Conservation (phyloP, 768 basidiomycete species). For the Calocybe indica region DNA sequence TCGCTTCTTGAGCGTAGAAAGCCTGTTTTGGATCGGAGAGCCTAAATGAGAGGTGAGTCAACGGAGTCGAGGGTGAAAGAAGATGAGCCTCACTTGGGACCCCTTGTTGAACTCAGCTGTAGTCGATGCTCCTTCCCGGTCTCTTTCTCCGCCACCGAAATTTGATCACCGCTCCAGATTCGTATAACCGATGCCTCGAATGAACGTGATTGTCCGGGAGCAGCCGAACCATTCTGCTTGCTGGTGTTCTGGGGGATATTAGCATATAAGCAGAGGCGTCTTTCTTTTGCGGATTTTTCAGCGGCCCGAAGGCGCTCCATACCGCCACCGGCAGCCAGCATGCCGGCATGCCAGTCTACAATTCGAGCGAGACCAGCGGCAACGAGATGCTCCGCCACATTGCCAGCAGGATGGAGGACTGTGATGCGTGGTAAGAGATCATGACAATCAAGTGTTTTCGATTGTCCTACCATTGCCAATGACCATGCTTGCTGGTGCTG, state of each 20-base stretch:
- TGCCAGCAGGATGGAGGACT: conserved; percentile 91
- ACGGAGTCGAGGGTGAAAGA: neutral
- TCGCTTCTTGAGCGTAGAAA: conserved; percentile 86
- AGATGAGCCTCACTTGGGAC: conserved; percentile 56
- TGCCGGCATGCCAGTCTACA: conserved; percentile 97
- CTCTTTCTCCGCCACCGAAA: conserved; percentile 75
- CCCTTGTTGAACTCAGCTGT: conserved; percentile 84
- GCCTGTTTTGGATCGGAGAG: conserved; percentile 82
- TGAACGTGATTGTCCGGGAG: conserved; percentile 37
- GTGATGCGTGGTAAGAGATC: conserved; percentile 1
- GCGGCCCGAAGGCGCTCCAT: conserved; percentile 86
- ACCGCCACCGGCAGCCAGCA: conserved; percentile 77
- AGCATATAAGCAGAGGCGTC: conserved; percentile 64
- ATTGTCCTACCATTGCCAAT: conserved; percentile 69
- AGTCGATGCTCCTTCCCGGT: conserved; percentile 72
- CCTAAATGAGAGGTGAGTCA: conserved; percentile 28
- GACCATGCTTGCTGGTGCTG: conserved; percentile 72
- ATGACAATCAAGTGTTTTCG: neutral
- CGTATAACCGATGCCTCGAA: conserved; percentile 85
- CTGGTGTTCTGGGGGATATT: conserved; percentile 37
- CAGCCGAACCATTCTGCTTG: conserved; percentile 40
- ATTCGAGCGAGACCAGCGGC: conserved; percentile 83
- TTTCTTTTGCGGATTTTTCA: conserved; percentile 77
- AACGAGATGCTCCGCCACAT: conserved; percentile 87
- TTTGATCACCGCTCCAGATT: conserved; percentile 89